These are phyloP conservation scores for Cercospora nicotianae DNA, from an alignment of 2,329 filamentous ascomycete species.

Conservation along the genomic window DNA sequence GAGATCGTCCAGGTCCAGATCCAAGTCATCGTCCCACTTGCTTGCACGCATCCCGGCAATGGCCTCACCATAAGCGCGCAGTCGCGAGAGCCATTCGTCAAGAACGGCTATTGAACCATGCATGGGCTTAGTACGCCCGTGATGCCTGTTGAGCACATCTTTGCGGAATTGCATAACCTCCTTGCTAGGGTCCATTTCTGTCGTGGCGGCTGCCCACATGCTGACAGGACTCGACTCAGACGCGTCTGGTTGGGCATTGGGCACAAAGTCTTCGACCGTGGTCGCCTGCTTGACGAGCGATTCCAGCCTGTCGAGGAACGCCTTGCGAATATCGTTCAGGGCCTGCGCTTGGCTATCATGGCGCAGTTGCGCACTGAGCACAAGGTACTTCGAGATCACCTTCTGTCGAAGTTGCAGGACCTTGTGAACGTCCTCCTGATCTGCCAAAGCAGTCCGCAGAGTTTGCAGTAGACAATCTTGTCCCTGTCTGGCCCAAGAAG, in stretches of 20 bases:
- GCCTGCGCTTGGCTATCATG: conserved; percentile 21
- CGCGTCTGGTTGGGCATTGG: conserved; percentile 4
- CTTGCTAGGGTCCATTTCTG: conserved; percentile 29
- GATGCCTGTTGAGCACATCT: conserved; percentile 65
- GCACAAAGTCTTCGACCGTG: conserved; percentile 7
- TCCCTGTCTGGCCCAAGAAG: conserved; percentile 71
- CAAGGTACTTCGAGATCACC: conserved; percentile 33
- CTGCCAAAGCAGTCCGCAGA: conserved; percentile 23
- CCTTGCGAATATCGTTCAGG: conserved; percentile 27
- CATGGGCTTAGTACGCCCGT: conserved; percentile 70
- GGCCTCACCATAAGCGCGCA: conserved; percentile 65
- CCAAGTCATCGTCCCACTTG: conserved; percentile 72
- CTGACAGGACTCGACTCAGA: background rate
- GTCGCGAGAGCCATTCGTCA: conserved; percentile 69
- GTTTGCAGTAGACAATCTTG: conserved; percentile 30
- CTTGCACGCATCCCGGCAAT: conserved; percentile 66
- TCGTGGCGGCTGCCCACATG: conserved; percentile 33
- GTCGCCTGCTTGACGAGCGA: conserved; percentile 25
- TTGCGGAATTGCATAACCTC: conserved; percentile 62
- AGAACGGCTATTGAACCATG: conserved; percentile 64
- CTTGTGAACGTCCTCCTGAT: conserved; percentile 23
- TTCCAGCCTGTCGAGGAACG: conserved; percentile 28
- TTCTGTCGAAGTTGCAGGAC: conserved; percentile 31
- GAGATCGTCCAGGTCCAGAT: conserved; percentile 71
- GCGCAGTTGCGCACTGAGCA: conserved; percentile 27